Evolutionary conservation across 371 early-diverging fungal species (phyloP).

Genomic region (Actinomucor elegans): DNA sequence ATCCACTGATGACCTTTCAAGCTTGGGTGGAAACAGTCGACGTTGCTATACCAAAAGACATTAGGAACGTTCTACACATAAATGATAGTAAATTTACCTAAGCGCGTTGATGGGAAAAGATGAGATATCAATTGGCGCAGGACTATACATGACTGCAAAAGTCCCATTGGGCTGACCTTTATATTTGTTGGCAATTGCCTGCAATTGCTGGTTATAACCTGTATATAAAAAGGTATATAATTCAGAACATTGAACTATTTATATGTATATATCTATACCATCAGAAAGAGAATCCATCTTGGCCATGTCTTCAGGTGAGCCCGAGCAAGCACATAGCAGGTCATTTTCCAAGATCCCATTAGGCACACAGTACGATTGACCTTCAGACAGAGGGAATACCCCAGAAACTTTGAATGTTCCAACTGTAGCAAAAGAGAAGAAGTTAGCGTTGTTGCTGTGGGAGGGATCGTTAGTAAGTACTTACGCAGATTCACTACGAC

Average conservation of each 20-base stretch:
- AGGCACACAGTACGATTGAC: slow-evolving; percentile 18
- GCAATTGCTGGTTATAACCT: slow-evolving; percentile 10
- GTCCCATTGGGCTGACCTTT: slow-evolving; percentile 8
- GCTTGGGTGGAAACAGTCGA: slow-evolving; percentile 22
- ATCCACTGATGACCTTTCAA: slow-evolving; percentile 23
- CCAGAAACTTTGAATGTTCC: slow-evolving; percentile 22
- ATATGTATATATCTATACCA: slow-evolving; percentile 4
- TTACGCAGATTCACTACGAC: slow-evolving; percentile 27
- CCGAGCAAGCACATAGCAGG: slow-evolving; percentile 16
- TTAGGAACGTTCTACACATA: not conserved
- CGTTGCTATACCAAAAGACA: not conserved
- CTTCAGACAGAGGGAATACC: slow-evolving; percentile 14
- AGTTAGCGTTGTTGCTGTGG: too few relatives aligned
- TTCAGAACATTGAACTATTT: too few relatives aligned
- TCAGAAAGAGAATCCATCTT: slow-evolving; percentile 19
- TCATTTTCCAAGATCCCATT: slow-evolving; percentile 11
- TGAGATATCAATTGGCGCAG: slow-evolving; percentile 19
- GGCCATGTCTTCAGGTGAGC: slow-evolving; percentile 10
- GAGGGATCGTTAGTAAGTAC: too few relatives aligned
- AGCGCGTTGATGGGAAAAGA: slow-evolving; percentile 26
- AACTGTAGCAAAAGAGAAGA: too few relatives aligned
- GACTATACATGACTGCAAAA: slow-evolving; percentile 28
- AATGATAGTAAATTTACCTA: slow-evolving; percentile 8
- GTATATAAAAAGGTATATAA: too few relatives aligned
- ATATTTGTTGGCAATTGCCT: slow-evolving; percentile 16